Evolutionary conservation across 108 stramenopile species (phyloP), one percentile per base, ranked within the genome.

Genomic region (Parietichytrium sp.): DNA sequence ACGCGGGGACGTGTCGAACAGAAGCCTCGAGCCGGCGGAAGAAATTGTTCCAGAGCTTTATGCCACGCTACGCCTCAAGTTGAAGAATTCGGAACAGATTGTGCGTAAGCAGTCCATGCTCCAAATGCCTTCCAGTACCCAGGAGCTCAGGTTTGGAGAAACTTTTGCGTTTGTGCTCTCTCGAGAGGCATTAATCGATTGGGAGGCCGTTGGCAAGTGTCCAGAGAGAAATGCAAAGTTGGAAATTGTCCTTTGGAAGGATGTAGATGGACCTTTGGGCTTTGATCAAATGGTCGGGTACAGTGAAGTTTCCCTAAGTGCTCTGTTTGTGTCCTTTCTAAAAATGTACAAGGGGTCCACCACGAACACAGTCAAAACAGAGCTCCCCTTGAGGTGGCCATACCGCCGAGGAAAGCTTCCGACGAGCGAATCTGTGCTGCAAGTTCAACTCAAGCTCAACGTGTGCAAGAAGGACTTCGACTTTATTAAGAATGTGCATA

Each of bases 101-200:
- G 61, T 72, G 18, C 61, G 61, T 20, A 72, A 72, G 61, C 61
- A 72, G 20, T 45, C 61, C 10, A 72, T 72, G 61, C 33, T 72
- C 16, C 36, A 33, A 13, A 42, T 20, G 36, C 61, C 61, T 0
- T 13, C 42, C 1, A 33, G 45, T 20, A 45, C 61, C 6, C 38
- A 72, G 2, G 38, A 45, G 33, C 2, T 72, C 33, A 42, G 45
- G 2, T 72, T 72, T 20, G 45, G 45, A n/a, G 61, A 72, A 25
- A 23, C 38, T 1, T 72, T 72, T 27, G 29, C 45, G 2, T 72
- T 72, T 25, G 45, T 45, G 61, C 61, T 72, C 13, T 33, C 61
- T 13, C 61, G 38, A 7, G 61, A 72, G 6, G 20, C 45, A 1
- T 20, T 72, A 6, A 42, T 72, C 38, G 61, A 72, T 42, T 72